Conservation (phyloP, 2,329 filamentous ascomycete genomes). For the Rhynchosporium agropyri region DNA sequence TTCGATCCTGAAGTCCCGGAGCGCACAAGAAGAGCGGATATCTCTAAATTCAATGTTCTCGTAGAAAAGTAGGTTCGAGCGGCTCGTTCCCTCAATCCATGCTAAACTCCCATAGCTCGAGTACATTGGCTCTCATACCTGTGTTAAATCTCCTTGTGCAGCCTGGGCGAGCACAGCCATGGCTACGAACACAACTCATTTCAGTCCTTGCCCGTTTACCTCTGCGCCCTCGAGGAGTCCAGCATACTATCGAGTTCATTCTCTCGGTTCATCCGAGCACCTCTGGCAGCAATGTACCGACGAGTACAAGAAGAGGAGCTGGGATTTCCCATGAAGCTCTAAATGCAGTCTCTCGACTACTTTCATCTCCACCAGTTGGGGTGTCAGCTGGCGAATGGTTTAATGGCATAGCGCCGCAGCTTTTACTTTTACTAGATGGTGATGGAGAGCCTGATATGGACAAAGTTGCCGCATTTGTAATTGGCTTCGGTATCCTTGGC, state of each 20-base stretch:
- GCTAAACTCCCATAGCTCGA: constrained; percentile 41
- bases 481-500: constrained; percentile 68
- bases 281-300: constrained; percentile 27
- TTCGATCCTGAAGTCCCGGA: constrained; percentile 38
- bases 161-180: constrained; percentile 58
- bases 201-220: constrained; percentile 62
- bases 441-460: constrained; percentile 58
- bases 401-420: constrained; percentile 59
- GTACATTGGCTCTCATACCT: constrained; percentile 59
- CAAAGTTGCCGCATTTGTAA: constrained; percentile 62
- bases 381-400: constrained; percentile 63
- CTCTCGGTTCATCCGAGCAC: constrained; percentile 64
- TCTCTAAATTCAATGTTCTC: constrained; percentile 32
- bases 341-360: constrained; percentile 61
- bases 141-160: constrained; percentile 66
- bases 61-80: constrained; percentile 31
- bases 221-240: constrained; percentile 63
- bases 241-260: constrained; percentile 70
- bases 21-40: constrained; percentile 24
- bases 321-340: constrained; percentile 71
- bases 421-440: constrained; percentile 64
- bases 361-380: constrained; percentile 60
- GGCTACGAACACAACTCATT: constrained; percentile 61
- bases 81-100: not conserved
- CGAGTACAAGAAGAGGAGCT: constrained; percentile 52